Evolutionary conservation across 116 monocot genomes (phyloP).

Genomic region (Papilionanthe hybrid): DNA sequence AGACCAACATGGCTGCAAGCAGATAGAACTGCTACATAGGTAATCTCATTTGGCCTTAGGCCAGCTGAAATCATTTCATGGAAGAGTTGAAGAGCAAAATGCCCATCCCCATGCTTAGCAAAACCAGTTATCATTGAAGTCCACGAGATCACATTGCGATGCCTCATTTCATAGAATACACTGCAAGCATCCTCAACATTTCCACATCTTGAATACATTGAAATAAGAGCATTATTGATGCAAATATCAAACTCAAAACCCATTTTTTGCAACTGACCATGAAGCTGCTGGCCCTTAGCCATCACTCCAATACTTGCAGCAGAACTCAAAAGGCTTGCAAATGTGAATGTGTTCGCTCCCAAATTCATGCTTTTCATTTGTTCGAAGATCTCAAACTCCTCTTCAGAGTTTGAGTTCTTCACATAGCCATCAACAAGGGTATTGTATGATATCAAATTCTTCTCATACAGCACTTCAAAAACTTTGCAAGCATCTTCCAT

Average conservation of each 20-base stretch:
- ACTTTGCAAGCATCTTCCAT: conserved; percentile 75
- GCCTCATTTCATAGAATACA: conserved; percentile 41
- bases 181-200: conserved; percentile 52
- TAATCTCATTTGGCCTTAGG: conserved; percentile 54
- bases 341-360: conserved; percentile 54
- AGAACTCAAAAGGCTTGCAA: conserved; percentile 68
- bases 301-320: conserved; percentile 62
- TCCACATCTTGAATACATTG: conserved; percentile 86
- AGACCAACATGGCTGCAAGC: conserved; percentile 77
- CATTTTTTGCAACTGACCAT: conserved; percentile 43
- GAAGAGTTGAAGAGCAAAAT: conserved; percentile 49
- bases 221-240: conserved; percentile 58
- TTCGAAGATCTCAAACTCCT: conserved; percentile 34
- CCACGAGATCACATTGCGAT: conserved; percentile 66
- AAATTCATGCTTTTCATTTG: conserved; percentile 26
- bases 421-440: conserved; percentile 42
- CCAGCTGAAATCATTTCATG: conserved; percentile 43
- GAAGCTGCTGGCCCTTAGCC: conserved; percentile 60
- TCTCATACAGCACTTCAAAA: conserved; percentile 53
- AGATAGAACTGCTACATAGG: conserved; percentile 61
- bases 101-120: conserved; percentile 63
- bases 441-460: conserved; percentile 56
- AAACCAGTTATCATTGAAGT: conserved; percentile 78
- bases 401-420: conserved; percentile 30
- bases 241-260: conserved; percentile 43